Conservation (phyloP, 352 stramenopile species). For the Phytopythium ostracodes region DNA sequence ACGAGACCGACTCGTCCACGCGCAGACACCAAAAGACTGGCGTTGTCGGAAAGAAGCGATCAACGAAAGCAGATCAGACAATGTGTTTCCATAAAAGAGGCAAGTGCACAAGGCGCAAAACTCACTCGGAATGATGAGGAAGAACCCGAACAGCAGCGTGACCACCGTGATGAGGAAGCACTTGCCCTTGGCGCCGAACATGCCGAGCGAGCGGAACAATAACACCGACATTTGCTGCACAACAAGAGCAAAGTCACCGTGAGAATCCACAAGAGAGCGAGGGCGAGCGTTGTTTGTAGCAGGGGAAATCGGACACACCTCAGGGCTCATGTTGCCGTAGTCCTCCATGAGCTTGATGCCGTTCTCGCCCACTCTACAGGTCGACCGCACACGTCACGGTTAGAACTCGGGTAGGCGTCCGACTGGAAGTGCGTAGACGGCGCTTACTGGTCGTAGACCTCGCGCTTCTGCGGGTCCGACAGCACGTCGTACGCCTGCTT, state of each 20-base stretch:
- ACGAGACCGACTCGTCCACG: constrained; percentile 69
- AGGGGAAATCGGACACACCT: constrained; percentile 9
- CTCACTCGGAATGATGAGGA: constrained; percentile 83
- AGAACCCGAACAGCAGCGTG: constrained; percentile 78
- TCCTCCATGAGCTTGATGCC: constrained; percentile 89
- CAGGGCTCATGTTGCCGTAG: constrained; percentile 76
- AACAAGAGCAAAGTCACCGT: constrained; percentile 1
- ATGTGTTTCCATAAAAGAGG: background rate
- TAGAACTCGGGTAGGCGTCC: background rate
- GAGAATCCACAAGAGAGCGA: background rate
- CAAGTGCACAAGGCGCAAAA: background rate
- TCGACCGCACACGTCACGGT: background rate
- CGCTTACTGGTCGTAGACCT: constrained; percentile 75
- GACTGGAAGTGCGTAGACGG: background rate
- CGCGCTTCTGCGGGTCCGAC: constrained; percentile 79
- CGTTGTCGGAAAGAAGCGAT: constrained; percentile 7
- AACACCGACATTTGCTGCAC: constrained; percentile 45
- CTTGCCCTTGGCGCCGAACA: constrained; percentile 62
- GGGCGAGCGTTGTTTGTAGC: constrained; percentile 9
- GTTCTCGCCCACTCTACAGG: constrained; percentile 71
- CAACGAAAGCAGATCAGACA: constrained; percentile 6
- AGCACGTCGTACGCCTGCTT: constrained; percentile 93
- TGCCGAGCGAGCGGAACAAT: constrained; percentile 72
- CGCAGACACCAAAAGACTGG: constrained; percentile 81
- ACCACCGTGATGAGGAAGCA: constrained; percentile 66